Percentiles rank a stretch among this genome's conserved stretches.
These are phyloP conservation scores for Arthroderma uncinatum DNA, from an alignment of 2,329 filamentous ascomycete species.

Conservation along the genomic window DNA sequence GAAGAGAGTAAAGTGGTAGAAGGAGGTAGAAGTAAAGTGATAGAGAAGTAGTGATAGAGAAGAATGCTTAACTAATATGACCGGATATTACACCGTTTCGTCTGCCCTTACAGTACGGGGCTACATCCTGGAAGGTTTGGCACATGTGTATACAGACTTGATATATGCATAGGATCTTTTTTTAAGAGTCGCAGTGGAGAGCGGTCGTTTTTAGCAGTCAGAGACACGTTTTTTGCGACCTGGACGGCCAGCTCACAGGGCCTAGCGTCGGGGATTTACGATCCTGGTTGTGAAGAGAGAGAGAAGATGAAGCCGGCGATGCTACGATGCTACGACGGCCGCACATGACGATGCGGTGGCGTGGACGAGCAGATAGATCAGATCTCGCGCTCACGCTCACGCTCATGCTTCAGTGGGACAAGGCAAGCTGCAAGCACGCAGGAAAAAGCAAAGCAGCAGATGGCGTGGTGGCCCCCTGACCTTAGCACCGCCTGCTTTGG, in stretches of 20 bases:
- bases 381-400: conserved; percentile 4
- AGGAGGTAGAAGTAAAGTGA: neutral
- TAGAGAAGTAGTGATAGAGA: neutral
- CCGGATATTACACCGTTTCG: conserved; percentile 5
- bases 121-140: neutral
- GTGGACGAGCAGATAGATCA: conserved; percentile 5
- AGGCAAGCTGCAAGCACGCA: neutral
- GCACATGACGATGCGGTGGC: conserved; percentile 2
- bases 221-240: neutral
- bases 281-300: neutral
- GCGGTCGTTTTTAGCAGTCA: neutral
- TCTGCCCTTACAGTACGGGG: neutral
- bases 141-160: conserved; percentile 1
- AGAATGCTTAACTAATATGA: neutral
- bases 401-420: conserved; percentile 4
- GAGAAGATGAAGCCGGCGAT: neutral
- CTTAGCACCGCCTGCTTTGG: neutral
- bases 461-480: conserved; percentile 4
- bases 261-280: conserved; percentile 5
- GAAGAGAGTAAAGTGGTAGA: neutral
- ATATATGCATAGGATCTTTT: neutral
- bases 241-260: neutral
- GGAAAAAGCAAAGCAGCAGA: neutral
- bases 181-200: neutral
- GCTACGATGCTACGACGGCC: neutral